Evolutionary conservation across 805 yeast species (phyloP).

Genomic region (Pichia rugopelliculosa): DNA sequence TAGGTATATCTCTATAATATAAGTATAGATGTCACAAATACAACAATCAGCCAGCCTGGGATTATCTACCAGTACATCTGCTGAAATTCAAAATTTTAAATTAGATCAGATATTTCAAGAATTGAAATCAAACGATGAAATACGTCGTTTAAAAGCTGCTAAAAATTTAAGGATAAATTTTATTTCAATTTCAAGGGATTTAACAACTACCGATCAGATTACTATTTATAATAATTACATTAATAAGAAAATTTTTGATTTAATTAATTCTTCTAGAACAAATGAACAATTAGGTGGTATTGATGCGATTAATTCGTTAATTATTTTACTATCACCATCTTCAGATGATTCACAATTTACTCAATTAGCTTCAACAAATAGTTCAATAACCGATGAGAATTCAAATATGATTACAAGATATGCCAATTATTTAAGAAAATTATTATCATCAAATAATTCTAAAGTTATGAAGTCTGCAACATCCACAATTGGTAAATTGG

Average conservation of each 20-base stretch:
- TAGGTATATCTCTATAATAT: no score
- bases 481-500: slow-evolving; percentile 77
- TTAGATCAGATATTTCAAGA: slow-evolving; percentile 48
- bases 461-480: slow-evolving; percentile 86
- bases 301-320: slow-evolving; percentile 80
- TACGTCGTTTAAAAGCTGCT: slow-evolving; percentile 50
- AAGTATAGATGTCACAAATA: slow-evolving; percentile 6
- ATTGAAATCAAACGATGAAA: slow-evolving; percentile 36
- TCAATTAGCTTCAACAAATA: slow-evolving; percentile 28
- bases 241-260: slow-evolving; percentile 79
- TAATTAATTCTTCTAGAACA: slow-evolving; percentile 67
- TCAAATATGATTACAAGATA: slow-evolving; percentile 84
- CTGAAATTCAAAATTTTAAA: slow-evolving; percentile 28
- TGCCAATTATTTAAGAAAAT: slow-evolving; percentile 78
- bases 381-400: slow-evolving; percentile 48
- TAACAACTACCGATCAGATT: slow-evolving; percentile 68
- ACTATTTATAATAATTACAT: slow-evolving; percentile 76
- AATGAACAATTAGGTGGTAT: slow-evolving; percentile 82
- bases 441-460: slow-evolving; percentile 74
- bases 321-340: slow-evolving; percentile 74
- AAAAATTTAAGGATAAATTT: slow-evolving; percentile 63
- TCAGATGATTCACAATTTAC: slow-evolving; percentile 24
- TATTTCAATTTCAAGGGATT: slow-evolving; percentile 66
- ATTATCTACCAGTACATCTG: slow-evolving; percentile 11
- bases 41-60: slow-evolving; percentile 2